Base-by-base conservation (phyloP, 768 basidiomycete species). In the Dendrothele bispora region DNA sequence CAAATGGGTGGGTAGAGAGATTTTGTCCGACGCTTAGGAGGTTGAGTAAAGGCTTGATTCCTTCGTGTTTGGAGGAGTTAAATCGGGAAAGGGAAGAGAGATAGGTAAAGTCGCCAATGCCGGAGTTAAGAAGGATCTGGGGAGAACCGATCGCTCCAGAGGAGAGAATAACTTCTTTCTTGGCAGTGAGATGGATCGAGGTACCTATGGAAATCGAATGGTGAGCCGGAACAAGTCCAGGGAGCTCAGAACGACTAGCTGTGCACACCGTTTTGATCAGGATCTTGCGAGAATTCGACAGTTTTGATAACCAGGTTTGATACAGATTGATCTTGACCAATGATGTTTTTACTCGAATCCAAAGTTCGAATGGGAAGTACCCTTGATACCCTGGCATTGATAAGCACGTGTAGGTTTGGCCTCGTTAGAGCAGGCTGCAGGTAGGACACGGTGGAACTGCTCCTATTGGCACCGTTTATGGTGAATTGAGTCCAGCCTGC, bases 81-180 rank as follows among this genome's bases (percentile, higher is more conserved):
- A n/a, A n/a, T n/a, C n/a, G n/a, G n/a, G n/a, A n/a, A 5, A 17
- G 7, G 17, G 37, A 7, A 14, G n/a, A 25, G 0, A 77, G 63
- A 1, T 69, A 35, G 1, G 53, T 52, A 37, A 50, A 50, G 5
- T 60, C 50, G 2, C 75, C 75, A 12, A 77, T 67, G 0, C 75
- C 75, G 2, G 72, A 81, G 3, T 82, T 68, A 55, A 84, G 78
- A 6, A 86, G 70, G 17, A 85, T 71, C 4, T 49, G 52, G 1
- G 60, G 60, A 15, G 55, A 39, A 11, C 73, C 72, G 20, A 75
- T 64, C 0, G 72, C 43, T 1, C 75, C 73, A 1, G 67, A 66
- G 12, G 68, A 67, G 3, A 76, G 37, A 0, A 76, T 61, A 7
- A 76, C 67, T 5, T n/a, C n/a, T n/a, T n/a, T n/a, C n/a, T n/a